Evolutionary conservation across 2,329 filamentous ascomycete species (phyloP), one percentile per base, ranked within the genome.

Genomic region (Ceratocystis huliohia): DNA sequence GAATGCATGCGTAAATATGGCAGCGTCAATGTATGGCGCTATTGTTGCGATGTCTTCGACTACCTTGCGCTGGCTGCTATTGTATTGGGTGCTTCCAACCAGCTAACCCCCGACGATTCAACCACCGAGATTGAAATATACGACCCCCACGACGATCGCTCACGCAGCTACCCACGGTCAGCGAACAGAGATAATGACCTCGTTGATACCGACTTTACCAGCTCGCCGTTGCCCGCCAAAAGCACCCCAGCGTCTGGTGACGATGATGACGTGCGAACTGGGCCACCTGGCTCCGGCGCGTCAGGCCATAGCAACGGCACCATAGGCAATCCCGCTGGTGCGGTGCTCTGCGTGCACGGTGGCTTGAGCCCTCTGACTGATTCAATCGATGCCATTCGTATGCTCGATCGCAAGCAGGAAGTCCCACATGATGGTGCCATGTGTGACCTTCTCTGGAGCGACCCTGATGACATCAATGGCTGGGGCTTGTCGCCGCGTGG

Each of bases 371-470:
- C 94, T 1, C 80, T 96, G 10, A 89, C 99, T 68, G 92, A 97
- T 74, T 90, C 86, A 28, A 88, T 99, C 61, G 93, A 99, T 74
- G 96, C 96, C 77, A 99, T 99, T 74, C 84, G 94, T 25, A 81
- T 97, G 15, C 84, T 99, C 25, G 95, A 99, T 75, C 86, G 93
- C 69, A 97, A 97, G 76, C 94, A 99, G 77, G 94, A 99, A 78
- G 94, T 99, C 0, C 94, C 94, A 0, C 94, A 99, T 74, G 94
- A 99, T 78, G 94, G 94, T 66, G 91, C 94, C 73, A 99, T 99
- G 94, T 99, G 94, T 76, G 94, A 99, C 75, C 81, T 99, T 0
- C 82, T 99, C 2, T 99, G 94, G 94, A 96, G 91, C 0, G 94
- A 99, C 73, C 94, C 94, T 0, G 94, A 99, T 75, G 94, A 99